Conservation (phyloP, 2,329 filamentous ascomycete genomes). For the Botryotinia convoluta region DNA sequence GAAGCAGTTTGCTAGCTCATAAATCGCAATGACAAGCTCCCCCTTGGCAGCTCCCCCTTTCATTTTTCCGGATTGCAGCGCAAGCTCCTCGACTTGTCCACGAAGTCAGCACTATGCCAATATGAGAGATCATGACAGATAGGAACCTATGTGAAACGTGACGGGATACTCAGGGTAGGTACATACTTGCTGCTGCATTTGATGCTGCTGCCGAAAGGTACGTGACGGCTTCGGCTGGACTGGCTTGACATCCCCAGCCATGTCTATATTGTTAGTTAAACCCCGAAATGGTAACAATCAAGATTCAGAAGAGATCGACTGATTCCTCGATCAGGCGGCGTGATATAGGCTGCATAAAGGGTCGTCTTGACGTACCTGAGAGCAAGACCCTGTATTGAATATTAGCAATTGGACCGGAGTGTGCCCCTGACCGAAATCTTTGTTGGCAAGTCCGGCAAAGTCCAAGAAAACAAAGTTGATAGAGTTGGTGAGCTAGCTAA, state of each 20-base stretch:
- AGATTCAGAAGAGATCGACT: not conserved
- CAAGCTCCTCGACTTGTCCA: conserved; percentile 67
- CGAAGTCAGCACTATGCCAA: conserved; percentile 18
- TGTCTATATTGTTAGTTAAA: conserved; percentile 55
- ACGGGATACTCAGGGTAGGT: not conserved
- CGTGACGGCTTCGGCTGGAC: conserved; percentile 70
- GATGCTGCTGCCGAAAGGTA: conserved; percentile 87
- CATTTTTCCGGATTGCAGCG: conserved; percentile 81
- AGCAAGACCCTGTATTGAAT: conserved; percentile 61
- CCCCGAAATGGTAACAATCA: conserved; percentile 6
- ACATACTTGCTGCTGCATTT: conserved; percentile 68
- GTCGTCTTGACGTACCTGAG: conserved; percentile 60
- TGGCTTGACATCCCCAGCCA: conserved; percentile 81
- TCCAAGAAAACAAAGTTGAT: not conserved
- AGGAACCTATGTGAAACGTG: not conserved
- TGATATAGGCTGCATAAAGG: conserved; percentile 23
- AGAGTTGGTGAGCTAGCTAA: conserved; percentile 3
- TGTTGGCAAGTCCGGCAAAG: conserved; percentile 9
- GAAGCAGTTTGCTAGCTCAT: conserved; percentile 90
- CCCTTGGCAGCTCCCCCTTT: conserved; percentile 95
- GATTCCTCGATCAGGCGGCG: conserved; percentile 15
- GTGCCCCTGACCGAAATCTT: conserved; percentile 6
- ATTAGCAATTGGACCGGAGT: conserved; percentile 15
- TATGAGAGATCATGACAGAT: conserved; percentile 1
- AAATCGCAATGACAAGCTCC: conserved; percentile 93